Evolutionary conservation across 257 asterid species (phyloP), one percentile per base, ranked within the genome.

Genomic region (Penstemon eatonii): DNA sequence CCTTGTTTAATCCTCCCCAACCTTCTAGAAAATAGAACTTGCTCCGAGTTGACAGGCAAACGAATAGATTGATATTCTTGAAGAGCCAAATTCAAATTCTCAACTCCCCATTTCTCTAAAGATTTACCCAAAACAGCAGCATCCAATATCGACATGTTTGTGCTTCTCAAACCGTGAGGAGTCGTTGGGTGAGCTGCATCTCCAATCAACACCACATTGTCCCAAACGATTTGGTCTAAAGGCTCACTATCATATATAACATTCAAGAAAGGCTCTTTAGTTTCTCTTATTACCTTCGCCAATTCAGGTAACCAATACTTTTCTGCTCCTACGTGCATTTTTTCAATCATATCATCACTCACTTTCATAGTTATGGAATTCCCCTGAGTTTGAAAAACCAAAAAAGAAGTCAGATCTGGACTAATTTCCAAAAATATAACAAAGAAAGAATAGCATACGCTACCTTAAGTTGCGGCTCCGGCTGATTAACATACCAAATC

Each of bases 161-260:
- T 88, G 91, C 96, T 93, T 75, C 97, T 88, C 65, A 84, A 42
- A 61, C 97, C 96, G 59, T 88, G 97, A 37, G 98, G 97, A 39
- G 95, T 90, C 0, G 89, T 88, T 4, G 98, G 97, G 51, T 93
- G 98, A 69, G 98, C 97, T 12, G 95, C 95, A 61, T 93, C 98
- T 72, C 97, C 98, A 25, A 88, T 47, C 79, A 93, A 78, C 38
- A 79, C 94, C 25, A 88, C 94, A 7, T 80, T 84, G 57, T 81
- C 82, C 97, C 95, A 90, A 50, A 73, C 77, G n/a, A 93, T 56
- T 63, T 71, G 81, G 56, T 71, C 72, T 0, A 90, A 47, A 67
- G 96, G 96, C 13, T 90, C 92, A 63, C 81, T 72, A 75, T 92
- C 97, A 41, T 89, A 92, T 36, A 92, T 90, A 33, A 84, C 87